phyloP scores from a whole-genome alignment of 331 rosid genomes.

The Pyrus hybrid region DNA sequence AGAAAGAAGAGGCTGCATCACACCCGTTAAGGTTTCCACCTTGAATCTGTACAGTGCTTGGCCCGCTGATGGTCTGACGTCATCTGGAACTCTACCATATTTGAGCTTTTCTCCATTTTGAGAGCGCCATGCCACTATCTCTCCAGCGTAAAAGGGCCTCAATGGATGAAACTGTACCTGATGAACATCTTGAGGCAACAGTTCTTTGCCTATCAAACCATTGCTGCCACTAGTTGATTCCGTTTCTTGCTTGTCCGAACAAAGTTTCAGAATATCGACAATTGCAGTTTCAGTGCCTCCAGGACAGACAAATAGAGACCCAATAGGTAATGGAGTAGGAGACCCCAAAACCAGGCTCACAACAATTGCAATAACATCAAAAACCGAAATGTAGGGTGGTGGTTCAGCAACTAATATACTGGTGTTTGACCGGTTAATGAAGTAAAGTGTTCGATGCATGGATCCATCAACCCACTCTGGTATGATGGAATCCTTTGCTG shows the following conservation, averaged over 20 bases:
- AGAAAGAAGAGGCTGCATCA: slow-evolving; percentile 57
- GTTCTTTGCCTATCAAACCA: slow-evolving; percentile 68
- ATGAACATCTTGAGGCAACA: slow-evolving; percentile 81
- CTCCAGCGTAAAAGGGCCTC: slow-evolving; percentile 92
- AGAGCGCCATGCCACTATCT: slow-evolving; percentile 96
- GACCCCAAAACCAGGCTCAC: slow-evolving; percentile 89
- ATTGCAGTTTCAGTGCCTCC: slow-evolving; percentile 75
- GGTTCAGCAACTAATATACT: slow-evolving; percentile 83
- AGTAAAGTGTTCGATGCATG: slow-evolving; percentile 60
- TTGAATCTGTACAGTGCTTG: slow-evolving; percentile 85
- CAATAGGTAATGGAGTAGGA: slow-evolving; percentile 80
- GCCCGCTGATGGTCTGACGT: slow-evolving; percentile 86
- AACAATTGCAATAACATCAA: slow-evolving; percentile 73
- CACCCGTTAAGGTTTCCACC: slow-evolving; percentile 64
- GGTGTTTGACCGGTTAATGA: slow-evolving; percentile 54
- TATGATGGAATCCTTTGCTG: slow-evolving; percentile 47
- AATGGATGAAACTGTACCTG: slow-evolving; percentile 93
- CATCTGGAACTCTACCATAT: slow-evolving; percentile 79
- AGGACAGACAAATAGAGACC: slow-evolving; percentile 74
- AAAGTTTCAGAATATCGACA: slow-evolving; percentile 65
- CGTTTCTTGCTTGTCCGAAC: slow-evolving; percentile 71
- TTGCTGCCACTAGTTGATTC: slow-evolving; percentile 46
- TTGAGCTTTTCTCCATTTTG: slow-evolving; percentile 88
- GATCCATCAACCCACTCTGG: slow-evolving; percentile 68
- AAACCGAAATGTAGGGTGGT: slow-evolving; percentile 62